Evolutionary conservation across 2,329 filamentous ascomycete species (phyloP), one percentile per base, ranked within the genome.

Genomic region (Drechslerella dactyloides): DNA sequence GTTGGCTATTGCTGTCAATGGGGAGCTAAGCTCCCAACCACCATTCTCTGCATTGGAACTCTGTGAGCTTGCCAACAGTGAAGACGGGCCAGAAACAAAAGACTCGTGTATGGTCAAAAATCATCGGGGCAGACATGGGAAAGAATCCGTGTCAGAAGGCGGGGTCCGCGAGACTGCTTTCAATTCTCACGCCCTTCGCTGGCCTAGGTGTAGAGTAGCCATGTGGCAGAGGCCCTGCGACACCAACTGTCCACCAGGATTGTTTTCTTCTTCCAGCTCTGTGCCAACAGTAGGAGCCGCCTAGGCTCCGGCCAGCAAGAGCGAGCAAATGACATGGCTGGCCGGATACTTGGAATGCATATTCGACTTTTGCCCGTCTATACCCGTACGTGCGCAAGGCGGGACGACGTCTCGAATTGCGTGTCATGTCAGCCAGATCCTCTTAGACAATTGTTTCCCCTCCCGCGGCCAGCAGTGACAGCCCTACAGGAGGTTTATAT

Each of bases 401-500:
- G 46, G 19, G n/a, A 42, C 30, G 21, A 21, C 55, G 60, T 57
- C 60, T 61, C 55, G 60, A 65, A 65, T 65, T 65, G 68, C 60
- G 68, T 72, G 68, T 72, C 66, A 70, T 35, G 37, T 70, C 40
- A 52, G 59, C 63, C 58, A 65, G 68, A 72, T 61, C 60, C 61
- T 57, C 33, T 17, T 35, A 27, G 51, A 57, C 33, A 30, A 23
- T 27, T 46, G 62, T 55, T 56, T 54, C 50, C 51, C 48, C 50
- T 37, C 54, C 52, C 51, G 55, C 37, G 42, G 48, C 51, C 42
- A 65, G 55, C 60, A 56, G 53, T 54, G 60, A 50, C 66, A 70
- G 66, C 66, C 66, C 56, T 70, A 70, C 54, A 64, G 55, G 55
- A 65, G 54, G 57, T 56, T 51, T 72, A 72, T 72, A 72, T 72